Base-by-base conservation (phyloP, 1,139 yeast genomes). In the Saccharomyces hybrid region DNA sequence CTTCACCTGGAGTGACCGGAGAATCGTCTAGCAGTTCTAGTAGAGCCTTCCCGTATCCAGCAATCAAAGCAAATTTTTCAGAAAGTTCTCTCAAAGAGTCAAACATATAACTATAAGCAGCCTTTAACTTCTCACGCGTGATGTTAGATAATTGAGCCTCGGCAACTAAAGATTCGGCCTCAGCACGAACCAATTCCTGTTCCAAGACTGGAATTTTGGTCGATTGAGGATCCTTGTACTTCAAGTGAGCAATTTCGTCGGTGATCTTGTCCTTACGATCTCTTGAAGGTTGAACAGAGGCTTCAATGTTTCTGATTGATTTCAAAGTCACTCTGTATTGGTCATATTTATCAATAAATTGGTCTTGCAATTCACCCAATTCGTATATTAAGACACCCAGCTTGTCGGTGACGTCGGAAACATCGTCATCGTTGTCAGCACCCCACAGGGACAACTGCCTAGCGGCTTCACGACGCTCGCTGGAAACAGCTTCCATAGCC, bases 1-100 rank as follows among this genome's bases (percentile, higher is more conserved):
- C 83, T 75, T 88, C 95, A 76, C 96, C 96, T 56, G 96, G 96
- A 61, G 95, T 85, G 54, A 87, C 93, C 59, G 95, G 88, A 59
- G 88, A 76, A 69, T 86, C 95, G 70, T 87, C 95, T 70, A 88
- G 78, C 67, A 87, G 78, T 74, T 86, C 93, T 71, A 87, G 77
- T 59, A 87, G 73, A 44, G 93, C 95, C 75, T 87, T 86, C 76
- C 95, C 95, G 76, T 87, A 86, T 65, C 95, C 93, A 60, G 95
- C 93, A 74, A 87, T 85, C 65, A 87, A 78, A 57, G 95, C 93
- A 68, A 84, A 81, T 74, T 87, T 87, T 75, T 87, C 95, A 63
- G 93, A 83, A 67, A 82, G 82, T 73, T 87, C 95, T 74, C 93
- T 83, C 59, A 83, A 77, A 46, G 95, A 83, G 71, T 86, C 95